Conservation (phyloP, 169 alveolate species). For the Plasmodium sp. region DNA sequence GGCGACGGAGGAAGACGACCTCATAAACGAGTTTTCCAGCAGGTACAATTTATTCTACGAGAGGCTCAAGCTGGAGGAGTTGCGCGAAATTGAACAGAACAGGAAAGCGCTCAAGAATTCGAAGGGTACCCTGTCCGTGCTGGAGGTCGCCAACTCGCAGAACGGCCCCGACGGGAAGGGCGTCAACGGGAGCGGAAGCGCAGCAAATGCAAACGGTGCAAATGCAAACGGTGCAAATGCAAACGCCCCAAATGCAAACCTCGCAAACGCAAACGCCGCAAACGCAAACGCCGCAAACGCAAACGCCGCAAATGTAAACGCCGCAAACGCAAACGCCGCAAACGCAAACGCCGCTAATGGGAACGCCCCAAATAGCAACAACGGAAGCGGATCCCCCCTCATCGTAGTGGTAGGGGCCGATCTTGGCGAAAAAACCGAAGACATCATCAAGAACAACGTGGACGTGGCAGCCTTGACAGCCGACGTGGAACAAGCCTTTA, state of each 20-base stretch:
- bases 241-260: too few relatives aligned
- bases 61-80: conserved; percentile 40
- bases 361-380: background rate
- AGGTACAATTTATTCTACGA: conserved; percentile 49
- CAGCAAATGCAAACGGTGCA: too few relatives aligned
- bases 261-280: too few relatives aligned
- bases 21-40: conserved; percentile 29
- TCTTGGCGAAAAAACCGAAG: conserved; percentile 29
- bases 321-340: too few relatives aligned
- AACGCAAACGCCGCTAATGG: background rate
- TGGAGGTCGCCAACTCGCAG: conserved; percentile 28
- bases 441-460: conserved; percentile 36
- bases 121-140: conserved; percentile 7
- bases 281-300: too few relatives aligned
- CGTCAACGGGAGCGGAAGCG: background rate
- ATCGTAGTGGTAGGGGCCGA: conserved; percentile 36
- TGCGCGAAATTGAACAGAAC: conserved; percentile 38
- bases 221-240: too few relatives aligned
- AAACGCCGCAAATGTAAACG: too few relatives aligned
- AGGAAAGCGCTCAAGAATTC: conserved; percentile 22
- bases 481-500: conserved; percentile 38
- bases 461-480: conserved; percentile 6
- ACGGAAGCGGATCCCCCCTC: conserved; percentile 15
- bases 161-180: background rate
- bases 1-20: conserved; percentile 43